These are phyloP conservation scores for Cynanchum wilfordii DNA, from an alignment of 257 asterid genomes.

Conservation along the genomic window DNA sequence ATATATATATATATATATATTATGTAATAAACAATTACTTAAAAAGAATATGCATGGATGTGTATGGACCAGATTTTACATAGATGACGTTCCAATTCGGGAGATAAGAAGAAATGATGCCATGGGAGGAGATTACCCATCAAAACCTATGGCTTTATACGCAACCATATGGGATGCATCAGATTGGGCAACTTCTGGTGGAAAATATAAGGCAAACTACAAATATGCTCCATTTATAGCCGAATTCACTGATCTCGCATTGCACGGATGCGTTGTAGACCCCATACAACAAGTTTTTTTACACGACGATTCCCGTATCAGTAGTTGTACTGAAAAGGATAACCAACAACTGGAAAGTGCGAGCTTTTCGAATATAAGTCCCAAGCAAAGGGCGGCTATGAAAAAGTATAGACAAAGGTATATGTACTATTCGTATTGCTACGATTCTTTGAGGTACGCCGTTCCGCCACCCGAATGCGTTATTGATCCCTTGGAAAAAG, in stretches of 20 bases:
- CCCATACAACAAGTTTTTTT: constrained; percentile 54
- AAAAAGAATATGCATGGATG: neutral
- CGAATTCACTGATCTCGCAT: constrained; percentile 67
- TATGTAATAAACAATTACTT: no score
- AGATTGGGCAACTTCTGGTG: constrained; percentile 97
- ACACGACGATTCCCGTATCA: neutral
- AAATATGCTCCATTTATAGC: constrained; percentile 85
- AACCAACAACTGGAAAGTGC: constrained; percentile 32
- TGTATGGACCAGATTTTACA: constrained; percentile 54
- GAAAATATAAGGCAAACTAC: constrained; percentile 67
- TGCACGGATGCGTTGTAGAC: constrained; percentile 67
- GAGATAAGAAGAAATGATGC: constrained; percentile 54
- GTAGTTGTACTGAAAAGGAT: constrained; percentile 25
- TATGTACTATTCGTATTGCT: constrained; percentile 82
- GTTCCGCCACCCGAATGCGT: constrained; percentile 67
- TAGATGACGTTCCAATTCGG: constrained; percentile 73
- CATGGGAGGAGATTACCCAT: constrained; percentile 87
- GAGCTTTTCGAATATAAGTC: constrained; percentile 36
- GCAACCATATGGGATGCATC: constrained; percentile 99
- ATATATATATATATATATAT: no score
- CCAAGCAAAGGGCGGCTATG: constrained; percentile 56
- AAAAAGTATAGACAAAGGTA: constrained; percentile 47
- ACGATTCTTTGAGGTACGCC: constrained; percentile 54
- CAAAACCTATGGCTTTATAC: constrained; percentile 82
- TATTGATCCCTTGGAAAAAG: constrained; percentile 44